These are phyloP conservation scores for Fusarium subglutinans DNA, from an alignment of 2,329 filamentous ascomycete genomes.

Conservation along the genomic window DNA sequence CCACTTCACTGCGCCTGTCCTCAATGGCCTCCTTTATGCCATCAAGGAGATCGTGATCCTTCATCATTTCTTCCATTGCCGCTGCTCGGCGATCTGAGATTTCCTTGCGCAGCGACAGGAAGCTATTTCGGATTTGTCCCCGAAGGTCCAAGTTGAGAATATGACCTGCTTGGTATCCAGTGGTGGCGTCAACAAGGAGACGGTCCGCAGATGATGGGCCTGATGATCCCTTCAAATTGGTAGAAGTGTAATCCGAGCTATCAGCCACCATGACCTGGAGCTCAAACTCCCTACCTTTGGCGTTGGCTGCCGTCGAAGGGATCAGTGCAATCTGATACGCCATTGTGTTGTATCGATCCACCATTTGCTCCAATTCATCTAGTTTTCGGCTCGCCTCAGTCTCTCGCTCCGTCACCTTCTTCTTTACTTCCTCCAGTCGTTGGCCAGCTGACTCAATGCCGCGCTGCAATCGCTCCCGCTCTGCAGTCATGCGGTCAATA, in stretches of 20 bases:
- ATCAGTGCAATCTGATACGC: slow-evolving; percentile 95
- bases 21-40: slow-evolving; percentile 97
- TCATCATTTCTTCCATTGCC: slow-evolving; percentile 90
- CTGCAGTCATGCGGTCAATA: slow-evolving; percentile 98
- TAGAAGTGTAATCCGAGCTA: slow-evolving; percentile 77
- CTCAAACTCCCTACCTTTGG: slow-evolving; percentile 86
- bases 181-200: slow-evolving; percentile 81
- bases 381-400: slow-evolving; percentile 85
- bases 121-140: slow-evolving; percentile 80
- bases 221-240: slow-evolving; percentile 59
- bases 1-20: slow-evolving; percentile 92
- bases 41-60: slow-evolving; percentile 91
- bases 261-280: slow-evolving; percentile 84
- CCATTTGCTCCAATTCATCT: slow-evolving; percentile 89
- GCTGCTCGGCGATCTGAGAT: slow-evolving; percentile 87
- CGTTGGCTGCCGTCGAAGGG: slow-evolving; percentile 83
- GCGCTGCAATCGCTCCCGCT: slow-evolving; percentile 91
- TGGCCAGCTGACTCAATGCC: slow-evolving; percentile 80
- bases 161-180: slow-evolving; percentile 89
- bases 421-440: slow-evolving; percentile 86
- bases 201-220: slow-evolving; percentile 69
- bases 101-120: slow-evolving; percentile 83
- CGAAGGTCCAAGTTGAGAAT: slow-evolving; percentile 90
- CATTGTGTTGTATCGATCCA: slow-evolving; percentile 92
- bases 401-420: slow-evolving; percentile 85